Base-by-base conservation (phyloP, 495 filamentous ascomycete species). In the Penicillium atrosanguineum region DNA sequence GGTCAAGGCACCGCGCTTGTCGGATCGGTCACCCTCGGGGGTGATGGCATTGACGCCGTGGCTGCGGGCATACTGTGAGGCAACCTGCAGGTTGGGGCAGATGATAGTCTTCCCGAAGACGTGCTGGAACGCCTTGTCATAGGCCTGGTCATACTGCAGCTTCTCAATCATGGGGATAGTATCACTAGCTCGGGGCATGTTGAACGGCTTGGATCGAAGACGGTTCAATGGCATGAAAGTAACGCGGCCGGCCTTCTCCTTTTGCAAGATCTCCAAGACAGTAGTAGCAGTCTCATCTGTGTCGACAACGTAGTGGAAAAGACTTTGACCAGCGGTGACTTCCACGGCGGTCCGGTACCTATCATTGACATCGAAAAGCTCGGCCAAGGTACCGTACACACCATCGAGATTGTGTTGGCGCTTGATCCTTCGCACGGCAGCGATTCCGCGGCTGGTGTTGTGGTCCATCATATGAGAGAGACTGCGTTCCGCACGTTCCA, bases 221-320 rank as follows among this genome's bases (percentile, higher is more conserved):
- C 89, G 84, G 47, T 90, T 91, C 9, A 99, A 76, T 1, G 94
- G 94, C 84, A 99, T 91, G 60, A 96, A 97, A 1, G 95, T 97
- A 25, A 97, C 79, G 60, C 94, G 84, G n/a, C 94, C 94, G 16
- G 87, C 83, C 50, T 82, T 86, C 50, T 86, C 83, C 48, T 87
- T 88, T 63, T 91, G 84, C 19, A 99, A 76, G 14, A 87, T 80
- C 59, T 93, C 87, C 14, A 91, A 78, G 15, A 95, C 84, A 48
- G 82, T 82, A 1, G 90, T 89, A 0, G 91, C 91, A 2, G 93
- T 97, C 36, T 87, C 83, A 48, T 92, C 92, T 37, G 86, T 95
- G 67, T 99, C 94, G 42, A 96, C 91, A 21, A 99, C 90, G 60
- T 95, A 95, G 70, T 99, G 90, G 71, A 99, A 99, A 7, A 99